Conservation (phyloP, 257 asterid species). For the Plantago ovata region DNA sequence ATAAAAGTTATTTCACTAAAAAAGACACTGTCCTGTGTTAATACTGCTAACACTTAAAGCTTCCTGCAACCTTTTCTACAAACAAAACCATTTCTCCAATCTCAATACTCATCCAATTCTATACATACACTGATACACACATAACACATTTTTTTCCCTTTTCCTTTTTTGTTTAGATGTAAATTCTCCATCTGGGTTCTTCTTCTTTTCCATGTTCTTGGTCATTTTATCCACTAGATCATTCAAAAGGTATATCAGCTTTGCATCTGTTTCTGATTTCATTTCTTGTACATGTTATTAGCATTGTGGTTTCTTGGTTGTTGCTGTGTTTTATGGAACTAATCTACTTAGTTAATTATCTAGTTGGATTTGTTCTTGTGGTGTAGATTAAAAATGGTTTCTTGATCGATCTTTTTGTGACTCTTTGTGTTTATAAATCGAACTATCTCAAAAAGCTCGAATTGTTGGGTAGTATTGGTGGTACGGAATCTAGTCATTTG, state of each 20-base stretch:
- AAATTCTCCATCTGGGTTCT: conserved; percentile 33
- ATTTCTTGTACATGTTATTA: neutral
- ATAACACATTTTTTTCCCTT: no score
- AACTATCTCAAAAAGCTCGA: no score
- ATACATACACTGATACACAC: conserved; percentile 15
- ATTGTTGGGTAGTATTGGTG: no score
- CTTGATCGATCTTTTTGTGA: conserved; percentile 21
- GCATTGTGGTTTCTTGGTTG: conserved; percentile 3
- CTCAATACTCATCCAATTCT: conserved; percentile 19
- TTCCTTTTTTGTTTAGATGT: conserved; percentile 21
- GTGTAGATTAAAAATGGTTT: neutral
- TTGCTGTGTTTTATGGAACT: conserved; percentile 18
- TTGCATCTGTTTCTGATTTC: conserved; percentile 14
- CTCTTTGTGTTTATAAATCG: no score
- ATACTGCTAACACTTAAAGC: conserved; percentile 15
- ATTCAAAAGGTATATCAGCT: conserved; percentile 28
- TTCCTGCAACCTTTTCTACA: conserved; percentile 21
- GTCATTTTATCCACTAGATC: conserved; percentile 36
- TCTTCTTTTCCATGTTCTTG: conserved; percentile 16
- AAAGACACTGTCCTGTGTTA: conserved; percentile 13
- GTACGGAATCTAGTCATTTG: no score
- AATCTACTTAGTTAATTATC: no score
- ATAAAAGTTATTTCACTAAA: conserved; percentile 21
- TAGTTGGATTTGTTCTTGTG: conserved; percentile 19
- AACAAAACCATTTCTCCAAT: conserved; percentile 33